Conservation (phyloP, 2,329 filamentous ascomycete species). For the Podosphaera leucotricha region DNA sequence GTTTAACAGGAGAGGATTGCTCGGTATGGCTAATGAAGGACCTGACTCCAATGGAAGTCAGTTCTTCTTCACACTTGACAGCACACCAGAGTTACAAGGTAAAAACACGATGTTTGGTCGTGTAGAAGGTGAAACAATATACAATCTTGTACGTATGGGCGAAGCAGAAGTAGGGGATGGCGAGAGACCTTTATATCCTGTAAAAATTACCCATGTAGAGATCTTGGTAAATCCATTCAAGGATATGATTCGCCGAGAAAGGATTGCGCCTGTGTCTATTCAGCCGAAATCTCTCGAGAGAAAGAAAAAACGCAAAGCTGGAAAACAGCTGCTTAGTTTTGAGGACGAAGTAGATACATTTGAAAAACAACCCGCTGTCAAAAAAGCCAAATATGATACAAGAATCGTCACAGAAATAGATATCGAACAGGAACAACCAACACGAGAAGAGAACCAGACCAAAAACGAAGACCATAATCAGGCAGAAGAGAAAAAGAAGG, state of each 20-base stretch:
- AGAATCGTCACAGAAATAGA: slow-evolving; percentile 43
- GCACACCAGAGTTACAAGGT: slow-evolving; percentile 60
- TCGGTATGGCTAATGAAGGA: slow-evolving; percentile 92
- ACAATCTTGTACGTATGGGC: slow-evolving; percentile 83
- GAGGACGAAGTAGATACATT: slow-evolving; percentile 31
- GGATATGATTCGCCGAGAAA: slow-evolving; percentile 50
- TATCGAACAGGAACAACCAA: slow-evolving; percentile 12
- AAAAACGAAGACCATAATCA: too few species aligned
- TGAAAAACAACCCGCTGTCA: slow-evolving; percentile 33
- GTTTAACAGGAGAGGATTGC: slow-evolving; percentile 69
- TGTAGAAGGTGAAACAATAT: slow-evolving; percentile 82
- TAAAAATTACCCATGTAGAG: slow-evolving; percentile 51
- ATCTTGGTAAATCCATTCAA: slow-evolving; percentile 64
- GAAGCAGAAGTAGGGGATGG: slow-evolving; percentile 65
- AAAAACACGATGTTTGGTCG: slow-evolving; percentile 89
- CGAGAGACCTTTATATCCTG: slow-evolving; percentile 68
- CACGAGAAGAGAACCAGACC: too few species aligned
- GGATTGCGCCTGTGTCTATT: slow-evolving; percentile 25
- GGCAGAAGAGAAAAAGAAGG: slow-evolving; percentile 17
- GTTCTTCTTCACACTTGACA: slow-evolving; percentile 86
- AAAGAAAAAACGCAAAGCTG: slow-evolving; percentile 48
- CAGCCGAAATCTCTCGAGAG: slow-evolving; percentile 22
- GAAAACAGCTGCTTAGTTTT: slow-evolving; percentile 60
- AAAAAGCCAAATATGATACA: slow-evolving; percentile 60
- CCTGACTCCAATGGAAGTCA: slow-evolving; percentile 73